Evolutionary conservation across 2,329 filamentous ascomycete species (phyloP).

Genomic region (Fonsecaea pugnacius): DNA sequence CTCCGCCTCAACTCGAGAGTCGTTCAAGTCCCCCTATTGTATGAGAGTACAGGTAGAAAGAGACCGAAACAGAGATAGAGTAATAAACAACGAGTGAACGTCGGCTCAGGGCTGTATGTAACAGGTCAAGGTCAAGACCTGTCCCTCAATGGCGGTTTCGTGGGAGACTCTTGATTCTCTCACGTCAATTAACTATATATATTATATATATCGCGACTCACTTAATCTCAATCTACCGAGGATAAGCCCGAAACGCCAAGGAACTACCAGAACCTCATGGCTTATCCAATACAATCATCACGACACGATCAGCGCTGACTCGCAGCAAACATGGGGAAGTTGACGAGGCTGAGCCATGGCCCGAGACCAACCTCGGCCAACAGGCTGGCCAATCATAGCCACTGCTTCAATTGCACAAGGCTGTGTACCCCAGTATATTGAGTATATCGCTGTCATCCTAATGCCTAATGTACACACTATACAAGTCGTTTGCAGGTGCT

Average conservation of each 20-base stretch:
- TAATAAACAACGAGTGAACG: no score
- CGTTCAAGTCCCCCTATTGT: no score
- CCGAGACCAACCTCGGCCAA: slow-evolving; percentile 15
- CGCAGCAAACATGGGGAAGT: slow-evolving; percentile 5
- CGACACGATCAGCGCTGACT: slow-evolving; percentile 9
- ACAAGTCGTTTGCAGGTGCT: neutral
- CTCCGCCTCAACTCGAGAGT: no score
- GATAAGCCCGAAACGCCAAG: neutral
- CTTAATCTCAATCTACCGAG: neutral
- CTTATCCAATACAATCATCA: neutral
- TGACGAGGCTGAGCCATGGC: slow-evolving; percentile 14
- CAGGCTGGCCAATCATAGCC: neutral
- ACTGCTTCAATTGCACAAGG: neutral
- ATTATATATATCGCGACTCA: neutral
- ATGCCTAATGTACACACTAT: neutral
- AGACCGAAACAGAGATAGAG: no score
- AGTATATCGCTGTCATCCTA: neutral
- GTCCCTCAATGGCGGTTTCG: no score
- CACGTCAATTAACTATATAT: neutral
- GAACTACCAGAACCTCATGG: neutral
- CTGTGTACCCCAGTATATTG: neutral
- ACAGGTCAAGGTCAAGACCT: no score
- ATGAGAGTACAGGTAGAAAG: no score
- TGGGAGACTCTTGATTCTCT: no score
- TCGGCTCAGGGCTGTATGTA: no score